Evolutionary conservation across 2,329 filamentous ascomycete genomes (phyloP), one percentile per base, ranked within the genome.

Genomic region (Shiraia sp.): DNA sequence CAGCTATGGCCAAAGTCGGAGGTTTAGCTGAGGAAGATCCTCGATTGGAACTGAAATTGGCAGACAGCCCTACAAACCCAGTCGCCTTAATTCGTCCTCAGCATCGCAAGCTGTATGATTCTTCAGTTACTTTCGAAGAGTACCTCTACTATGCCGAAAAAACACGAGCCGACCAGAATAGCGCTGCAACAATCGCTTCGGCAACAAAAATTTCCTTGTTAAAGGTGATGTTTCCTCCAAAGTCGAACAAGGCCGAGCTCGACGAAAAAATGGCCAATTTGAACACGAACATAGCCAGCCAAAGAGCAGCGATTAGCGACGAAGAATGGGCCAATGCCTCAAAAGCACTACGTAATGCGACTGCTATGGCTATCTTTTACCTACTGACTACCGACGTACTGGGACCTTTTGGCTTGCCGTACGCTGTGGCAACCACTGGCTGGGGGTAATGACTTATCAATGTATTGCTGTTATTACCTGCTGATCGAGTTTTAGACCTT

Each of bases 381-480:
- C 54, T 75, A 26, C 73, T 75, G 40, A 75, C 72, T 1, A 75
- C 72, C 2, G 72, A 75, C 42, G 65, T 72, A 17, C 59, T 72
- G 1, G 70, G 70, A 3, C 67, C 67, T 1, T 69, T 56, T 47
- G 60, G 54, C 30, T 59, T 66, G 3, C 67, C 67, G 12, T 70
- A 61, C 55, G 61, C 65, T 17, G 38, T 40, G 10, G 38, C 38
- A 12, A 40, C 38, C 9, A 40, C 38, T 30, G 38, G 38, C 25
- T 40, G 32, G 38, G 38, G 38, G 38, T 35, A 26, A 31, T 10
- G 9, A 8, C 10, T 24, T 10, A 10, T 13, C 8, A 10, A 32
- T 8, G 19, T 32, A 3, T n/a, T 32, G 10, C n/a, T 1, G 4
- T 32, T 2, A 46, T 66, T 10, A 42, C 50, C 8, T 51, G 59